Evolutionary conservation across 2,329 filamentous ascomycete genomes (phyloP), one percentile per base, ranked within the genome.

Genomic region (Ceratocystis ficicola): DNA sequence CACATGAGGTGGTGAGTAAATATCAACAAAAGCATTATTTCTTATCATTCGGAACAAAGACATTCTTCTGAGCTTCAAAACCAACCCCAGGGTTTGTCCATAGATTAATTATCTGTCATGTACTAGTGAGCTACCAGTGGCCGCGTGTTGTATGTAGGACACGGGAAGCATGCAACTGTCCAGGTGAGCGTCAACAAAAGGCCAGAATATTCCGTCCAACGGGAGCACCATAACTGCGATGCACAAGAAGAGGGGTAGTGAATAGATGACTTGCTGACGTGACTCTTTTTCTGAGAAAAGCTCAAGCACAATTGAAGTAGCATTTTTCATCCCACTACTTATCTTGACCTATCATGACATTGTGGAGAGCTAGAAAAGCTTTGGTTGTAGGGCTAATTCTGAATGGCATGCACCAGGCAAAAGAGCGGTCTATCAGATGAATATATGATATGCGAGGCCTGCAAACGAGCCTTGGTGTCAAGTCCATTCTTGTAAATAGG

Each of bases 161-260:
- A 32, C 52, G 28, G 28, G 32, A 59, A 30, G 52, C 12, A 59
- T 59, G 52, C 52, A 30, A 59, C 52, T 32, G 52, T 59, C 32
- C 28, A 59, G 52, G 52, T 59, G 52, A 59, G 25, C 52, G 28
- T 59, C 28, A 36, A 59, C 36, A 57, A 59, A 59, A 30, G 52
- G 52, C 15, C 52, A n/a, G 3, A 59, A 32, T 36, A 15, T 59
- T 59, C 17, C 15, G 15, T 59, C 52, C 28, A 36, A 10, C 52
- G 17, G 32, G 17, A n/a, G 46, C 17, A 50, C n/a, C 46, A 22
- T 22, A 22, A 50, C 25, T 36, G 25, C n/a, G 52, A 28, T 4
- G 32, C 25, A 57, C 7, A 59, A 59, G 52, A 59, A 25, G 52
- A 25, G 52, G 7, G 12, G 52, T 8, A 30, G 46, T 20, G 15